Conservation (phyloP, 2,329 filamentous ascomycete species). For the Trichoderma pleuroti region DNA sequence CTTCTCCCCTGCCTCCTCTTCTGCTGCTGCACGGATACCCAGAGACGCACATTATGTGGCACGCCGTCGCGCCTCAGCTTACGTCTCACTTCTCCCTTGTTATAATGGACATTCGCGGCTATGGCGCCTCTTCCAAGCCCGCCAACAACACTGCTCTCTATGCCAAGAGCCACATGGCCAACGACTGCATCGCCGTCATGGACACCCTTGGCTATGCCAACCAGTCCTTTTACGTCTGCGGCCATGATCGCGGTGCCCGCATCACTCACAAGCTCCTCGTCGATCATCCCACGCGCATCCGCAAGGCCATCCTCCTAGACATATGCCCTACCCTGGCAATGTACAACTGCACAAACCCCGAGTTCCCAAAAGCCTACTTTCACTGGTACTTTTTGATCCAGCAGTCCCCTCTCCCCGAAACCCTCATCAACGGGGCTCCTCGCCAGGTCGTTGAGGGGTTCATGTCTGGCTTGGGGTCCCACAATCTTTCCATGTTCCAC, state of each 20-base stretch:
- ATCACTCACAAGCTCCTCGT: slow-evolving; percentile 54
- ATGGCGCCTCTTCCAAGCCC: slow-evolving; percentile 49
- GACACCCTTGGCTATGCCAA: slow-evolving; percentile 34
- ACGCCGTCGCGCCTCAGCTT: slow-evolving; percentile 41
- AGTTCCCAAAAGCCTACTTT: slow-evolving; percentile 49
- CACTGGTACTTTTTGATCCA: slow-evolving; percentile 61
- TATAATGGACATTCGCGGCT: slow-evolving; percentile 49
- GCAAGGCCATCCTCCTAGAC: slow-evolving; percentile 46
- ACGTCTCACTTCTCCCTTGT: slow-evolving; percentile 40
- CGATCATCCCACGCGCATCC: slow-evolving; percentile 40
- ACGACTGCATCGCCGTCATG: slow-evolving; percentile 47
- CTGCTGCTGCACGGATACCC: slow-evolving; percentile 53
- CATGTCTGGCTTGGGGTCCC: slow-evolving; percentile 32
- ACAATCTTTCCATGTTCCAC: slow-evolving; percentile 25
- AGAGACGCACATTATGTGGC: slow-evolving; percentile 52
- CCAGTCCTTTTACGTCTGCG: slow-evolving; percentile 46
- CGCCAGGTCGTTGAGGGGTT: slow-evolving; percentile 41
- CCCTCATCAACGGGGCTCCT: slow-evolving; percentile 39
- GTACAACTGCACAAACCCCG: slow-evolving; percentile 42
- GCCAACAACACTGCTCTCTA: slow-evolving; percentile 32
- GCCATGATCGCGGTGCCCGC: slow-evolving; percentile 55
- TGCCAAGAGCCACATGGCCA: slow-evolving; percentile 48
- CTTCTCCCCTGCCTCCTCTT: slow-evolving; percentile 37
- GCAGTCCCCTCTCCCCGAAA: slow-evolving; percentile 47
- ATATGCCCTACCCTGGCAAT: slow-evolving; percentile 55